These are phyloP conservation scores for Chytridiales sp. DNA, from an alignment of 371 early-diverging fungal genomes.

Conservation along the genomic window DNA sequence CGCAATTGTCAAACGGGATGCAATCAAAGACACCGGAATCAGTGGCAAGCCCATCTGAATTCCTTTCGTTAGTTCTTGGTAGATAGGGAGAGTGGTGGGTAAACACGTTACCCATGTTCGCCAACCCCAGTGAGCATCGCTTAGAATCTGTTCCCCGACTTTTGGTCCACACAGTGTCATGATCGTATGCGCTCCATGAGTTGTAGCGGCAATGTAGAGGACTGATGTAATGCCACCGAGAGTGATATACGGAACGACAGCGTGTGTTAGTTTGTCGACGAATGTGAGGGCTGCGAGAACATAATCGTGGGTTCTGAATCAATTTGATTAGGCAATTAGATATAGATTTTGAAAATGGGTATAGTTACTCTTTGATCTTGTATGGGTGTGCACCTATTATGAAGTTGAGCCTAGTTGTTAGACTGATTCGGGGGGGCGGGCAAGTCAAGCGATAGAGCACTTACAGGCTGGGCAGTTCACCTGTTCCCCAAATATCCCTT, in stretches of 20 bases:
- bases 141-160: constrained; percentile 26
- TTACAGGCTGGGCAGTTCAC: too few species aligned
- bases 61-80: not conserved
- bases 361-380: too few species aligned
- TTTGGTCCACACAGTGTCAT: constrained; percentile 32
- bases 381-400: too few species aligned
- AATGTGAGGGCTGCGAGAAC: too few species aligned
- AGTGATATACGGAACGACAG: constrained; percentile 30
- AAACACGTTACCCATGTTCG: constrained; percentile 24
- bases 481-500: too few species aligned
- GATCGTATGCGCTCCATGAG: constrained; percentile 35
- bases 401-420: too few species aligned
- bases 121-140: constrained; percentile 31
- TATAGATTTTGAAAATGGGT: too few species aligned
- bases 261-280: too few species aligned
- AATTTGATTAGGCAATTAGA: too few species aligned
- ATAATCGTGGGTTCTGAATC: too few species aligned
- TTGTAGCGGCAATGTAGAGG: constrained; percentile 29
- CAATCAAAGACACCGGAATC: constrained; percentile 36
- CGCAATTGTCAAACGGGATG: constrained; percentile 24
- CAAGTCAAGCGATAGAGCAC: too few species aligned
- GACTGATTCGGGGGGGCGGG: too few species aligned
- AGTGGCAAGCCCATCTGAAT: constrained; percentile 33
- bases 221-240: constrained; percentile 25
- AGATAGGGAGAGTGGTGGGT: not conserved